Conservation (phyloP, 805 yeast species). For the Starmera pachycereana region DNA sequence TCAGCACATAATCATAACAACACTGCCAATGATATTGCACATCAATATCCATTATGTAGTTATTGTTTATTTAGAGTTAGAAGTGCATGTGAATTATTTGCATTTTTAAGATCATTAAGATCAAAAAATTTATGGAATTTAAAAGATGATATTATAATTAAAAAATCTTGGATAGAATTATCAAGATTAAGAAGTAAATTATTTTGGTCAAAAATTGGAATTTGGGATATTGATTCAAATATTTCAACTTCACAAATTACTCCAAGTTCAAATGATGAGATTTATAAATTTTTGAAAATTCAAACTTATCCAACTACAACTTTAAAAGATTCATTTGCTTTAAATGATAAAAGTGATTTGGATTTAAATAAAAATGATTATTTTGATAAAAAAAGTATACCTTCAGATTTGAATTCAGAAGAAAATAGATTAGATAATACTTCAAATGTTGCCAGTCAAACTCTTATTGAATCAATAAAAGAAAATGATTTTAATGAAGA, state of each 20-base stretch:
- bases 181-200: constrained; percentile 58
- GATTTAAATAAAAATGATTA: no score
- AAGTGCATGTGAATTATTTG: constrained; percentile 73
- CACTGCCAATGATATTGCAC: constrained; percentile 20
- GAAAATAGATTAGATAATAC: no score
- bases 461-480: no score
- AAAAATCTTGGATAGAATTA: constrained; percentile 55
- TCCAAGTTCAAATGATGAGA: constrained; percentile 13
- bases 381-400: no score
- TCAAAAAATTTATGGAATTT: constrained; percentile 44
- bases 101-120: constrained; percentile 58
- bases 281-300: not conserved
- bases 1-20: not conserved
- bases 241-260: constrained; percentile 24
- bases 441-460: no score
- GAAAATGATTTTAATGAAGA: no score
- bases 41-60: constrained; percentile 64
- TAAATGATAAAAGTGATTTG: not conserved
- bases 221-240: constrained; percentile 46
- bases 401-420: no score
- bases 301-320: not conserved
- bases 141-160: constrained; percentile 30
- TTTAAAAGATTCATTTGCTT: not conserved
- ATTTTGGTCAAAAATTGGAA: constrained; percentile 78
- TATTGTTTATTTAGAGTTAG: constrained; percentile 74